These are phyloP conservation scores for Trichoderma sp. DNA, from an alignment of 2,329 filamentous ascomycete species.

Conservation along the genomic window DNA sequence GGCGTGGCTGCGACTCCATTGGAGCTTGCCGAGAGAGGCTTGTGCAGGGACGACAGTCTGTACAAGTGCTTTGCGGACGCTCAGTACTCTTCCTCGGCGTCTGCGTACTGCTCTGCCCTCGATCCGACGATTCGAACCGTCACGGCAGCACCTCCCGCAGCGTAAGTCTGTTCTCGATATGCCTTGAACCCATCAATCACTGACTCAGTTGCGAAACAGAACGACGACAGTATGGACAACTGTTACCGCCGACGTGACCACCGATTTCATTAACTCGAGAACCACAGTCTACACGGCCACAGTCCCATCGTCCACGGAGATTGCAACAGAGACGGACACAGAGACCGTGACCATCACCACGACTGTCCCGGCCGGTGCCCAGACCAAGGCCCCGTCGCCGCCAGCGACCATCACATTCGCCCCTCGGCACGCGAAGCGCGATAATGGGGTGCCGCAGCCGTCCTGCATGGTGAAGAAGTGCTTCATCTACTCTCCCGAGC, in stretches of 20 bases:
- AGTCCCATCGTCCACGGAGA: constrained; percentile 31
- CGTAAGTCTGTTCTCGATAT: background rate
- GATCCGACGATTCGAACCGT: constrained; percentile 31
- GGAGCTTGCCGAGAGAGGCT: constrained; percentile 25
- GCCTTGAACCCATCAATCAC: background rate
- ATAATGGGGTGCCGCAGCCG: constrained; percentile 13
- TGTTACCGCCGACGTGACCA: constrained; percentile 25
- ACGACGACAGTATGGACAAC: constrained; percentile 29
- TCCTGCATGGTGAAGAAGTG: constrained; percentile 34
- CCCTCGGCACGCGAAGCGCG: constrained; percentile 21
- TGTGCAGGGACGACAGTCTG: constrained; percentile 34
- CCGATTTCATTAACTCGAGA: constrained; percentile 27
- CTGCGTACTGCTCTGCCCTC: constrained; percentile 32
- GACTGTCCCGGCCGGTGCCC: constrained; percentile 10
- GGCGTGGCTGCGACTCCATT: constrained; percentile 24
- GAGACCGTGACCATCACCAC: constrained; percentile 29
- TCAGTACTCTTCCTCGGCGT: constrained; percentile 32
- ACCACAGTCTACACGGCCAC: constrained; percentile 33
- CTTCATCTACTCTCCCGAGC: constrained; percentile 33
- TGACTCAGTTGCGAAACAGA: background rate
- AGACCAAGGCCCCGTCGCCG: background rate
- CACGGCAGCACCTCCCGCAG: constrained; percentile 30
- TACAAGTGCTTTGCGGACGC: constrained; percentile 33
- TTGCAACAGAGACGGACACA: constrained; percentile 6
- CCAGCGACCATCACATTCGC: background rate